A percentile compares a stretch with the other conserved stretches of the same genome.
These are phyloP conservation scores for Coemansia sp. DNA, from an alignment of 192 early-diverging fungal genomes.

Conservation along the genomic window DNA sequence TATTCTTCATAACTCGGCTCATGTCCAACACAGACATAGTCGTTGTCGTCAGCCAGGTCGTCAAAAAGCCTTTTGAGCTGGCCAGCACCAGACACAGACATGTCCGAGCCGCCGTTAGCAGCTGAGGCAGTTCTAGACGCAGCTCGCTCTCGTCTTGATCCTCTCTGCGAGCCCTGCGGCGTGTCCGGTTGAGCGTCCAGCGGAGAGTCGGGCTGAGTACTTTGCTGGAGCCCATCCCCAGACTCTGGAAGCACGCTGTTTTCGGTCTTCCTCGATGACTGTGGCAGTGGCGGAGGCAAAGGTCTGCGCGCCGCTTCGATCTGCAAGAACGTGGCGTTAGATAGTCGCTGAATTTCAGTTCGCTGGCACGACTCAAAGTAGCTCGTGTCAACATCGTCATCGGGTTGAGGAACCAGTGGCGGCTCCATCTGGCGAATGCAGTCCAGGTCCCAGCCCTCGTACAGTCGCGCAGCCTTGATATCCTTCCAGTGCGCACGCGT, in stretches of 20 bases:
- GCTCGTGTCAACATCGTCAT: conserved; percentile 84
- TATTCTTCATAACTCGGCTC: not conserved
- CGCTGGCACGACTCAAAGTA: conserved; percentile 89
- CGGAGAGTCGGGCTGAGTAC: conserved; percentile 18
- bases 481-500: conserved; percentile 66
- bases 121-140: conserved; percentile 15
- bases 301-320: conserved; percentile 16
- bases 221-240: not conserved
- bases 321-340: conserved; percentile 61
- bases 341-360: conserved; percentile 78
- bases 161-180: conserved; percentile 29
- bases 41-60: conserved; percentile 10
- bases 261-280: not conserved
- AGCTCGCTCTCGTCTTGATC: conserved; percentile 22
- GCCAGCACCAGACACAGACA: conserved; percentile 22
- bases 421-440: conserved; percentile 75
- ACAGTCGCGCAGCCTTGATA: conserved; percentile 75
- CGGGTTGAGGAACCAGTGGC: conserved; percentile 83
- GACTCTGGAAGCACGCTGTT: not conserved
- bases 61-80: conserved; percentile 54
- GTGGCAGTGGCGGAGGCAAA: conserved; percentile 8
- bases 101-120: not conserved
- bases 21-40: not conserved
- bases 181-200: conserved; percentile 24
- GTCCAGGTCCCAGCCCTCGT: conserved; percentile 75